A percentile compares a stretch with the other conserved stretches of the same genome.
Evolutionary conservation across 805 yeast genomes (phyloP).

Genomic region (Torulaspora quercuum): DNA sequence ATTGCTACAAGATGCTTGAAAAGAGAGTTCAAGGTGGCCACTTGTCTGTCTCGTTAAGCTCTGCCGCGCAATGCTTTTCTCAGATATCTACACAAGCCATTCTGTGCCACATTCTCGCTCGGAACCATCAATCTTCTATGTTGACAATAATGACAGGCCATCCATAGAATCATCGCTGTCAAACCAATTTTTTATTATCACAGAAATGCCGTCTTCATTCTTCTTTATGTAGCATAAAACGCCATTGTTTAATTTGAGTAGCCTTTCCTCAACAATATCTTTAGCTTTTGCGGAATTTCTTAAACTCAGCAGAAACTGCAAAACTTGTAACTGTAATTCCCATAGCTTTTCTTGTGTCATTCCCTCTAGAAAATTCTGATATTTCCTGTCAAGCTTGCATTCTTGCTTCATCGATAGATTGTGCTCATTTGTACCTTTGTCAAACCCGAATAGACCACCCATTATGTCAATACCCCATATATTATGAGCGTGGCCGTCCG

Average conservation of each 20-base stretch:
- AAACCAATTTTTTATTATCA: slow-evolving; percentile 35
- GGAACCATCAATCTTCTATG: too few species aligned
- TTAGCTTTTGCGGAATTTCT: slow-evolving; percentile 17
- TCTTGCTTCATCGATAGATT: neutral
- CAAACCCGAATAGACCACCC: slow-evolving; percentile 21
- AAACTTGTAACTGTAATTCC: slow-evolving; percentile 28
- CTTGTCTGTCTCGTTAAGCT: too few species aligned
- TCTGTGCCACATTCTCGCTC: too few species aligned
- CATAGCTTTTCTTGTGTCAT: slow-evolving; percentile 26
- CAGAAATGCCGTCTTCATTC: slow-evolving; percentile 15
- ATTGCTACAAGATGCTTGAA: too few species aligned
- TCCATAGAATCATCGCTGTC: slow-evolving; percentile 18
- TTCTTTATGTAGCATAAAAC: slow-evolving; percentile 32
- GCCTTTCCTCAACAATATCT: slow-evolving; percentile 27
- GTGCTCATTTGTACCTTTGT: neutral
- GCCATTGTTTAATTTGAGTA: slow-evolving; percentile 34
- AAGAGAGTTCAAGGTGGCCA: too few species aligned
- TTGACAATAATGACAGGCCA: too few species aligned
- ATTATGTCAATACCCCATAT: slow-evolving; percentile 22
- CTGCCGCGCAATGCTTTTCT: too few species aligned
- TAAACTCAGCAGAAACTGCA: slow-evolving; percentile 18
- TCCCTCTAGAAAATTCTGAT: slow-evolving; percentile 23
- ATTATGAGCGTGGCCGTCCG: neutral
- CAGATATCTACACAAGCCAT: too few species aligned
- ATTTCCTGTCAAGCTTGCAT: slow-evolving; percentile 6